A percentile compares a stretch with the other conserved stretches of the same genome.
Evolutionary conservation across 2,329 filamentous ascomycete genomes (phyloP).

Genomic region (Penicillium sp.): DNA sequence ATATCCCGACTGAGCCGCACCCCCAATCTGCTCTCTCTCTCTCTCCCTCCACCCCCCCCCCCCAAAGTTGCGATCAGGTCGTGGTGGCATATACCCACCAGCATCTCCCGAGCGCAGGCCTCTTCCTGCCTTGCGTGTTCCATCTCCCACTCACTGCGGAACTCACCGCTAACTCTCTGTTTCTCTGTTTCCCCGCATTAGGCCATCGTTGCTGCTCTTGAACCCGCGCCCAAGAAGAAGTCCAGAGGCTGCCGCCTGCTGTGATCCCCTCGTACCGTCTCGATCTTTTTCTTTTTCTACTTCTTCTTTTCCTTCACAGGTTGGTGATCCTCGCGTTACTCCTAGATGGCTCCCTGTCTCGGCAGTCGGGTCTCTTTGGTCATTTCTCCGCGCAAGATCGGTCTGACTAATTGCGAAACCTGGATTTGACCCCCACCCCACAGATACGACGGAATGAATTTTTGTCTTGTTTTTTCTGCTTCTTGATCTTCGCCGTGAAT

Average conservation of each 20-base stretch:
- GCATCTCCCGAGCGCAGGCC: not conserved
- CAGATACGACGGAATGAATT: conserved; percentile 26
- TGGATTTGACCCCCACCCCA: not conserved
- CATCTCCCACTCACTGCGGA: not conserved
- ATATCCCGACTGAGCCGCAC: too few species aligned
- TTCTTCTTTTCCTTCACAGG: conserved; percentile 6
- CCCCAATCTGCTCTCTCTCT: too few species aligned
- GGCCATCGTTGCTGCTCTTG: conserved; percentile 93
- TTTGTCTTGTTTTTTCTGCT: conserved; percentile 19
- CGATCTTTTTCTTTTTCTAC: conserved; percentile 1
- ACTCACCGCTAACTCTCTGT: conserved; percentile 12
- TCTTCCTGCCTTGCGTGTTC: not conserved
- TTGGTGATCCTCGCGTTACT: conserved; percentile 4
- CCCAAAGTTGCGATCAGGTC: not conserved
- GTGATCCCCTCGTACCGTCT: conserved; percentile 36
- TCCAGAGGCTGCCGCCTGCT: conserved; percentile 63
- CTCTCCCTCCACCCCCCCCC: too few species aligned
- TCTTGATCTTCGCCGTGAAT: conserved; percentile 12
- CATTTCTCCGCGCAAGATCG: too few species aligned
- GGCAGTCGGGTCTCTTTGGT: too few species aligned
- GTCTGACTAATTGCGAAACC: too few species aligned
- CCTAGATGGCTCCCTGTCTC: not conserved
- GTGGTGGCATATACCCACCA: not conserved
- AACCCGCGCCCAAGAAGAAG: conserved; percentile 78
- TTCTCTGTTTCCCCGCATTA: conserved; percentile 31